These are phyloP conservation scores for Cnidoscolus chayamansa DNA, from an alignment of 441 rosid species.

Conservation along the genomic window DNA sequence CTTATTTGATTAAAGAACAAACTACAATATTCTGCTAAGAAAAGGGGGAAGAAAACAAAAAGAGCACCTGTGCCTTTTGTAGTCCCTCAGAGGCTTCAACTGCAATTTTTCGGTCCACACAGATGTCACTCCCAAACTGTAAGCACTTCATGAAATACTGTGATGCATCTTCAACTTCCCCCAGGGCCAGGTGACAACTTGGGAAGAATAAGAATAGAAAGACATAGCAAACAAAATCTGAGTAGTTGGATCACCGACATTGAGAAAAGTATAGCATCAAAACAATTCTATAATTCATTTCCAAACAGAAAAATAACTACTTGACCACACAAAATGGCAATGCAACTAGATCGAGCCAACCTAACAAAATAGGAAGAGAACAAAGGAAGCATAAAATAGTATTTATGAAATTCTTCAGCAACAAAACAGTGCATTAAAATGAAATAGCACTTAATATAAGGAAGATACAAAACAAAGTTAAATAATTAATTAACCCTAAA, in stretches of 20 bases:
- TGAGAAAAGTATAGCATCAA: neutral
- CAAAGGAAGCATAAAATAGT: neutral
- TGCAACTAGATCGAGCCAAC: neutral
- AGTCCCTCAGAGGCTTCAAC: constrained; percentile 94
- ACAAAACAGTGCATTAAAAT: neutral
- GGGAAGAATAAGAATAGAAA: constrained; percentile 7
- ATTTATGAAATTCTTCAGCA: neutral
- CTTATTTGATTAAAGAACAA: neutral
- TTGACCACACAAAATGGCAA: neutral
- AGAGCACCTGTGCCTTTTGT: constrained; percentile 74
- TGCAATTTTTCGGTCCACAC: constrained; percentile 74
- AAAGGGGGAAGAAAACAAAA: constrained; percentile 11
- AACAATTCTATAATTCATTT: neutral
- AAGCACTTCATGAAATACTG: constrained; percentile 71
- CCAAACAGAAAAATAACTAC: constrained; percentile 2
- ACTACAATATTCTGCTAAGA: neutral
- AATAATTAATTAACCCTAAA: neutral
- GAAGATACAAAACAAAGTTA: neutral
- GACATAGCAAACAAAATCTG: neutral
- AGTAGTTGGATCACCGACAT: neutral
- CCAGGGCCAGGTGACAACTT: constrained; percentile 92
- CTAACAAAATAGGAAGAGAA: constrained; percentile 1
- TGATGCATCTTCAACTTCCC: constrained; percentile 84
- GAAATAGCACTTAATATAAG: neutral
- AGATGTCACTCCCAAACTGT: constrained; percentile 61